A percentile compares a stretch with the other conserved stretches of the same genome.
phyloP scores from a whole-genome alignment of 2,329 filamentous ascomycete species.

The Cladosporium sp. region DNA sequence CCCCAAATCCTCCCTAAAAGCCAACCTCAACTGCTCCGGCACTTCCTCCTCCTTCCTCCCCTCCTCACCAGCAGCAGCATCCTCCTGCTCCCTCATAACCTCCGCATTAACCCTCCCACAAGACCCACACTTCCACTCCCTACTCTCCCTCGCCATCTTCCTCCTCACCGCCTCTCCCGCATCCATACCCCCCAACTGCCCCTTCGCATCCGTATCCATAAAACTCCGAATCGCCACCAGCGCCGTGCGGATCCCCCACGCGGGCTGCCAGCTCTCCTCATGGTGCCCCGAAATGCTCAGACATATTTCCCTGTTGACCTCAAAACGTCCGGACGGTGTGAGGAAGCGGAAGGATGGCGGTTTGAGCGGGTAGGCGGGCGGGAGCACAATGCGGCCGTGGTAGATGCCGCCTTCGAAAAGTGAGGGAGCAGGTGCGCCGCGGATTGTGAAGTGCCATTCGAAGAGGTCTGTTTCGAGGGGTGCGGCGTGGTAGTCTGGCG shows the following conservation, averaged over 20 bases:
- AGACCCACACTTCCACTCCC: conserved; percentile 64
- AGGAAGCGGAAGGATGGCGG: conserved; percentile 95
- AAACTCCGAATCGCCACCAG: conserved; percentile 77
- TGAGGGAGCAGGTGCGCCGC: conserved; percentile 76
- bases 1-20: conserved; percentile 70
- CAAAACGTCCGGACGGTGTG: conserved; percentile 88
- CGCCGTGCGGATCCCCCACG: conserved; percentile 93
- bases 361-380: conserved; percentile 83
- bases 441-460: conserved; percentile 99
- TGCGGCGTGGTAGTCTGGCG: conserved; percentile 79
- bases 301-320: conserved; percentile 95
- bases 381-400: conserved; percentile 91
- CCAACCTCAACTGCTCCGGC: conserved; percentile 62
- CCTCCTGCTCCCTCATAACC: conserved; percentile 71
- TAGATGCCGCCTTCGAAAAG: conserved; percentile 82
- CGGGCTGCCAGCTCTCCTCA: conserved; percentile 98
- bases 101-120: conserved; percentile 73
- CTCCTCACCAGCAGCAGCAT: conserved; percentile 48
- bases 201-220: conserved; percentile 87
- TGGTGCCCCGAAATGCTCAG: conserved; percentile 92
- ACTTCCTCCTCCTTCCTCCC: conserved; percentile 47
- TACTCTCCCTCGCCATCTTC: conserved; percentile 68
- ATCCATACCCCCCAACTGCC: conserved; percentile 88
- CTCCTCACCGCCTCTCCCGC: conserved; percentile 66
- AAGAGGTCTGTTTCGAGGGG: conserved; percentile 89